Conservation (phyloP, 1,139 yeast species). For the Meyerozyma sp. region DNA sequence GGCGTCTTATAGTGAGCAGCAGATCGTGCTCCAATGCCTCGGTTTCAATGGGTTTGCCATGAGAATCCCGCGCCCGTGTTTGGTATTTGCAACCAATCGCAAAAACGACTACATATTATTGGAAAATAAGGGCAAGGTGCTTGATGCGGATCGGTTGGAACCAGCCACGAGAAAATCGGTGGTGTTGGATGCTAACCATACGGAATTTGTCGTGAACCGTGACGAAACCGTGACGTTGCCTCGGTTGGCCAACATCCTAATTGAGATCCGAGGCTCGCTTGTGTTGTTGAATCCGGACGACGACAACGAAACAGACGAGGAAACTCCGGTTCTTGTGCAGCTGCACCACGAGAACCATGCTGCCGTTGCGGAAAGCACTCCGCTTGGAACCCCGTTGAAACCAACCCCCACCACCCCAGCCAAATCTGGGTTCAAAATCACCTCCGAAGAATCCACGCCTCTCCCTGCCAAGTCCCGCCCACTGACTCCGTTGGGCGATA, state of each 20-base stretch:
- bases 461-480: constrained; percentile 7
- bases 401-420: constrained; percentile 12
- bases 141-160: constrained; percentile 3
- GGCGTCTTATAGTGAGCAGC: constrained; percentile 19
- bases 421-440: constrained; percentile 11
- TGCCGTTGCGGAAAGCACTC: constrained; percentile 6
- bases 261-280: constrained; percentile 60
- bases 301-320: constrained; percentile 42
- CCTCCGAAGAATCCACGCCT: constrained; percentile 22
- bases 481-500: constrained; percentile 21
- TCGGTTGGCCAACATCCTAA: constrained; percentile 47
- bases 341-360: not conserved
- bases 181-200: constrained; percentile 36
- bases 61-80: constrained; percentile 48
- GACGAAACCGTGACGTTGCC: constrained; percentile 54
- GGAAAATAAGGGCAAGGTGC: constrained; percentile 19
- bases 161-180: constrained; percentile 23
- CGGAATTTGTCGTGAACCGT: constrained; percentile 53
- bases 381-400: constrained; percentile 3
- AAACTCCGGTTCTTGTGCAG: constrained; percentile 20
- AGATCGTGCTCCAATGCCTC: constrained; percentile 45
- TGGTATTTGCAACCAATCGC: constrained; percentile 23
- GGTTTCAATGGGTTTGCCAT: constrained; percentile 71
- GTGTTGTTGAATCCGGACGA: constrained; percentile 48
- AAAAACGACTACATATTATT: constrained; percentile 25